Percentiles rank a stretch among this genome's conserved stretches.
phyloP scores from a whole-genome alignment of 441 rosid genomes.

The Brassica balearica region DNA sequence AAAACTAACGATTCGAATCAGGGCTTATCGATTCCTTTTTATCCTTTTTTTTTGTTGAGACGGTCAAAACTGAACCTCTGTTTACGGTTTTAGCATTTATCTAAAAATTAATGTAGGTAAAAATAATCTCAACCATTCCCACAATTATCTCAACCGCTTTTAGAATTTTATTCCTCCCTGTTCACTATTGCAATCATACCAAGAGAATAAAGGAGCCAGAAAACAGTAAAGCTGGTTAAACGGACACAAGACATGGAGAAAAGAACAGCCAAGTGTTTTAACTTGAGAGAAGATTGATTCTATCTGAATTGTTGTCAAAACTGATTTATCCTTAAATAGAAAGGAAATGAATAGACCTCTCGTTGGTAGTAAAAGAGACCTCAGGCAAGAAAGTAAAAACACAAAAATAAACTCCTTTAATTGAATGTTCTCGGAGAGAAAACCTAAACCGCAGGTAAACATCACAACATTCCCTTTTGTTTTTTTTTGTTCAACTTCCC shows the following conservation, averaged over 20 bases:
- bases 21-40: background rate
- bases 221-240: no score
- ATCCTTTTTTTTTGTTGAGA: background rate
- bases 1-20: background rate
- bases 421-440: slow-evolving; percentile 18
- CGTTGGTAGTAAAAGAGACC: slow-evolving; percentile 16
- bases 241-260: no score
- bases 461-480: slow-evolving; percentile 31
- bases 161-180: no score
- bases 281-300: no score
- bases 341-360: slow-evolving; percentile 23
- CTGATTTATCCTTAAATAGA: background rate
- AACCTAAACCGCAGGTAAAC: slow-evolving; percentile 32
- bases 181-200: no score
- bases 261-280: no score
- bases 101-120: background rate
- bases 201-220: no score
- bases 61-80: background rate
- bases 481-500: slow-evolving; percentile 24
- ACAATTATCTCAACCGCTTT: background rate
- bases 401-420: background rate
- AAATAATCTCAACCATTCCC: background rate
- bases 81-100: background rate
- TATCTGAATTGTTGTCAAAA: no score
- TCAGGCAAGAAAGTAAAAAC: slow-evolving; percentile 20